These are phyloP conservation scores for Albatrellus ellisii DNA, from an alignment of 768 basidiomycete genomes.

Conservation along the genomic window DNA sequence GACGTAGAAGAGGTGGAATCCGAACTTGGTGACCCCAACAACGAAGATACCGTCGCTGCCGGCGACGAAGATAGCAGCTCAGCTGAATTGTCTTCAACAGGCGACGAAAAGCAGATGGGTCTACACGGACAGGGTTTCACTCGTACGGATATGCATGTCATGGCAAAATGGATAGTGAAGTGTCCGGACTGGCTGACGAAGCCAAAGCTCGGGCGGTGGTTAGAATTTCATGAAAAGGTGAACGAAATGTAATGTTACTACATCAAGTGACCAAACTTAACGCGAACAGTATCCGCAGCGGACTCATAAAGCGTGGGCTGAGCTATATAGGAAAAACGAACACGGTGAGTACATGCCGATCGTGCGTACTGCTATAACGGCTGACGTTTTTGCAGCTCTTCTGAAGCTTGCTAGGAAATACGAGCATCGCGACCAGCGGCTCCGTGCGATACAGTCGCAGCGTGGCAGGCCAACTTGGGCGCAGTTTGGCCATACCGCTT, in stretches of 20 bases:
- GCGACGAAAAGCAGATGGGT: neutral
- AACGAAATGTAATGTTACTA: neutral
- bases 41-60: slow-evolving; percentile 5
- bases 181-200: neutral
- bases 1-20: slow-evolving; percentile 18
- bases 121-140: neutral
- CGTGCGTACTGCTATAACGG: neutral
- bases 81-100: neutral
- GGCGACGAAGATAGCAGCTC: too few species aligned
- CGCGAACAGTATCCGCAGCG: slow-evolving; percentile 36
- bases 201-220: neutral
- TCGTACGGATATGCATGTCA: neutral
- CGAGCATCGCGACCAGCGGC: slow-evolving; percentile 7
- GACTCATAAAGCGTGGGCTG: slow-evolving; percentile 44
- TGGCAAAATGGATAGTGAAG: neutral
- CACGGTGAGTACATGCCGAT: slow-evolving; percentile 23
- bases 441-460: slow-evolving; percentile 9
- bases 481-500: slow-evolving; percentile 1
- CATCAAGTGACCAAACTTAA: neutral
- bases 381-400: slow-evolving; percentile 2
- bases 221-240: neutral
- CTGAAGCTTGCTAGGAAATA: slow-evolving; percentile 18
- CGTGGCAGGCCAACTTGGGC: slow-evolving; percentile 17
- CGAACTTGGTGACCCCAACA: slow-evolving; percentile 22
- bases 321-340: slow-evolving; percentile 43